phyloP scores from a whole-genome alignment of 1,139 yeast genomes.

The Entelexis paramagnoliae region DNA sequence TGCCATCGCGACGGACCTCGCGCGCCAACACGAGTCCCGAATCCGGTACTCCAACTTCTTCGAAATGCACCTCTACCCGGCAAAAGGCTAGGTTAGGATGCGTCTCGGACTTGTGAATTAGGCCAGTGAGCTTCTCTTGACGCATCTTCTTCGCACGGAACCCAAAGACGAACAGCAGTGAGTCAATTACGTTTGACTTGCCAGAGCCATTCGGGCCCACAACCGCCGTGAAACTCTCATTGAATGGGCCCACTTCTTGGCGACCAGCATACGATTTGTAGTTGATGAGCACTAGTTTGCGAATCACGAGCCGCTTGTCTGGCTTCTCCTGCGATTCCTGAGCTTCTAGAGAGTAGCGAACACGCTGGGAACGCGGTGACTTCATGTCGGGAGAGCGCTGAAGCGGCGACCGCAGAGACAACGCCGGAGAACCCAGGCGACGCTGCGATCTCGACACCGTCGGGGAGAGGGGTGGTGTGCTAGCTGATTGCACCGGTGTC shows the following conservation, averaged over 20 bases:
- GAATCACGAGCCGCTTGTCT: constrained; percentile 58
- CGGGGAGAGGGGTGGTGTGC: constrained; percentile 11
- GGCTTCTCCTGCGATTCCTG: not conserved
- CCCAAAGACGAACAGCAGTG: constrained; percentile 92
- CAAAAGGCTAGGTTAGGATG: constrained; percentile 61
- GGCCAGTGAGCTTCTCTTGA: constrained; percentile 80
- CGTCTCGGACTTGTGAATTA: constrained; percentile 71
- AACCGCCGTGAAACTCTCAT: constrained; percentile 82
- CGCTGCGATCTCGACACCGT: not conserved
- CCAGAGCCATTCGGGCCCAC: constrained; percentile 93
- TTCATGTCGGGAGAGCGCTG: constrained; percentile 3
- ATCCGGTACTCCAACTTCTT: constrained; percentile 44
- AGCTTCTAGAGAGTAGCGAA: not conserved
- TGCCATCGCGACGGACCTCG: constrained; percentile 57
- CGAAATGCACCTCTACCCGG: constrained; percentile 85
- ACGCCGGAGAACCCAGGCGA: constrained; percentile 5
- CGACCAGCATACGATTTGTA: constrained; percentile 94
- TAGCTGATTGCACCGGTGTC: constrained; percentile 1
- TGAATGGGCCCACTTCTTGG: constrained; percentile 93
- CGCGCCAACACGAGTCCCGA: constrained; percentile 55
- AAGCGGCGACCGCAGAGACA: constrained; percentile 4
- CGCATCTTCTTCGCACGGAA: constrained; percentile 95
- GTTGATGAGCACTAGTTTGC: constrained; percentile 61
- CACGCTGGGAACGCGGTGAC: constrained; percentile 7
- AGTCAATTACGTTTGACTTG: constrained; percentile 92